Evolutionary conservation across 2,329 filamentous ascomycete species (phyloP).

Genomic region (Paraconiothyrium sp.): DNA sequence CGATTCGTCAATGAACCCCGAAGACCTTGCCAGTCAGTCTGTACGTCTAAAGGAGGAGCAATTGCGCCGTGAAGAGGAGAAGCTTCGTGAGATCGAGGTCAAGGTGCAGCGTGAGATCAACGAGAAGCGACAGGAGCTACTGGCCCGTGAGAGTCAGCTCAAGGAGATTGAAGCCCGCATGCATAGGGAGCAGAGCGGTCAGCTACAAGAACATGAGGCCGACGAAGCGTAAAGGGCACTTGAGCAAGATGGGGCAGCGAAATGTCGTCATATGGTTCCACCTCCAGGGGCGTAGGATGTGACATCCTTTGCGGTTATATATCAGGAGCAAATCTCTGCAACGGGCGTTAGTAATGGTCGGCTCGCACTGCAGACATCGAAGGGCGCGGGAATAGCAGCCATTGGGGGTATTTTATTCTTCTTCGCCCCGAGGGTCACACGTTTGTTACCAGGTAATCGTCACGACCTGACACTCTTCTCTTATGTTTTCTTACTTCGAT

Average conservation of each 20-base stretch:
- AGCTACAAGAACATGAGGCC: conserved; percentile 44
- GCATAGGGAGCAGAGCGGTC: conserved; percentile 78
- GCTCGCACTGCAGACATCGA: conserved; percentile 39
- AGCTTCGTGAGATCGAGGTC: conserved; percentile 98
- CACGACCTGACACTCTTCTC: conserved; percentile 48
- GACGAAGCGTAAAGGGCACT: conserved; percentile 40
- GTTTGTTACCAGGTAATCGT: conserved; percentile 41
- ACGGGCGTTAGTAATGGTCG: conserved; percentile 46
- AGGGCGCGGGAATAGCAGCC: conserved; percentile 33
- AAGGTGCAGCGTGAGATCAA: conserved; percentile 99
- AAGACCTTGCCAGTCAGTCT: conserved; percentile 95
- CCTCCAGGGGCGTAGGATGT: conserved; percentile 21
- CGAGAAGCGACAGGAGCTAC: conserved; percentile 97
- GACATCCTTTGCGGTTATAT: conserved; percentile 8
- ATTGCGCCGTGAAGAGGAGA: conserved; percentile 98
- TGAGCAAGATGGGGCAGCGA: conserved; percentile 16
- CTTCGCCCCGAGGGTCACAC: conserved; percentile 37
- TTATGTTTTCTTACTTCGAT: conserved; percentile 54
- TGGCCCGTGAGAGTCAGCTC: conserved; percentile 97
- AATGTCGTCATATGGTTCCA: conserved; percentile 19
- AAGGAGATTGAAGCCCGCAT: conserved; percentile 99
- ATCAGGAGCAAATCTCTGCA: conserved; percentile 37
- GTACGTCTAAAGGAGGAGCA: conserved; percentile 99
- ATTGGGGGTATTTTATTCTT: conserved; percentile 36
- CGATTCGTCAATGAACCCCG: conserved; percentile 95